These are phyloP conservation scores for Tubosaeta brunneosetosa DNA, from an alignment of 768 basidiomycete species.

Conservation along the genomic window DNA sequence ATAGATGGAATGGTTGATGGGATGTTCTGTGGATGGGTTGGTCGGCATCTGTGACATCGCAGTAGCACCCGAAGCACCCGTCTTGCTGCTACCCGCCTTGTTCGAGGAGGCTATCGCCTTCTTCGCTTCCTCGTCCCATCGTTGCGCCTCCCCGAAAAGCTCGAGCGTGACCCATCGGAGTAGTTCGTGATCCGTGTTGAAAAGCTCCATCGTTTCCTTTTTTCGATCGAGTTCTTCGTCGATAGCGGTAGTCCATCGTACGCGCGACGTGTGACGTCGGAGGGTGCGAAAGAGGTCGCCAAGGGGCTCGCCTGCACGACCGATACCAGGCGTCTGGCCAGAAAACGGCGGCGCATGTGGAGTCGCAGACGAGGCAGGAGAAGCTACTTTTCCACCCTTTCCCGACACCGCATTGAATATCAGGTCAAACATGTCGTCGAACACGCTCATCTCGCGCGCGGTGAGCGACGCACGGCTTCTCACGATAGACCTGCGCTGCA, in stretches of 20 bases:
- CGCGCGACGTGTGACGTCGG: slow-evolving; percentile 45
- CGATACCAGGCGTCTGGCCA: slow-evolving; percentile 15
- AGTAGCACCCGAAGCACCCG: neutral
- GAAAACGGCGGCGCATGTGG: neutral
- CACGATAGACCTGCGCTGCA: slow-evolving; percentile 11
- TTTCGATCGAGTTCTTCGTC: slow-evolving; percentile 60
- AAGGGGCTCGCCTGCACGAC: slow-evolving; percentile 20
- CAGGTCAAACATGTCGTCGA: slow-evolving; percentile 71
- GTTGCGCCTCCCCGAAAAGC: slow-evolving; percentile 58
- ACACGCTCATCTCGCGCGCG: slow-evolving; percentile 57
- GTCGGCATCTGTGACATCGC: neutral
- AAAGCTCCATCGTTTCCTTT: slow-evolving; percentile 69
- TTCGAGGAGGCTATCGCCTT: slow-evolving; percentile 30
- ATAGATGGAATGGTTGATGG: slow-evolving; percentile 62
- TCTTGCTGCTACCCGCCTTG: neutral
- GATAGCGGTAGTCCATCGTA: slow-evolving; percentile 48
- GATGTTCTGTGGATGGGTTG: slow-evolving; percentile 15
- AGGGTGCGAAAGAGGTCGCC: slow-evolving; percentile 54
- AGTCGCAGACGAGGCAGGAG: slow-evolving; percentile 1
- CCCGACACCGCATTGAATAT: slow-evolving; percentile 54
- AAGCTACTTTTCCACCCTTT: slow-evolving; percentile 11
- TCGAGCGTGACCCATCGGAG: slow-evolving; percentile 68
- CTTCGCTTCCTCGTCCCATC: slow-evolving; percentile 45
- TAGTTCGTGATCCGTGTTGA: slow-evolving; percentile 63
- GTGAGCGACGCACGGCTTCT: slow-evolving; percentile 55